Evolutionary conservation across 805 yeast species (phyloP), one percentile per base, ranked within the genome.

Genomic region (Cyberlindnera bimundalis): DNA sequence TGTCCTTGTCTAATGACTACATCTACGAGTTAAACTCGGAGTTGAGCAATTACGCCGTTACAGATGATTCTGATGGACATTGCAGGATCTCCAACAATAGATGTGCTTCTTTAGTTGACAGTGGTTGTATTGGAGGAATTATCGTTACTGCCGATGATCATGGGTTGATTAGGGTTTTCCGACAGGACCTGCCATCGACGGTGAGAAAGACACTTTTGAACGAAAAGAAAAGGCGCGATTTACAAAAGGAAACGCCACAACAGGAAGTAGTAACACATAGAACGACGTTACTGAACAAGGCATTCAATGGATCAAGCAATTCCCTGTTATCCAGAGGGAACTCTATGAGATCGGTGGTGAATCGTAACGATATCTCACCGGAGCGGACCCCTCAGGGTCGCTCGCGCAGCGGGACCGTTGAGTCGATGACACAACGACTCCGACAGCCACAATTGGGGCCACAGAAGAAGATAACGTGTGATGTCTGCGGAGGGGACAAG

Each of bases 1-100:
- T 90, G 29, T 80, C 83, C 33, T 65, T 80, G 29, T 82, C 95
- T 1, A 84, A 84, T 55, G 97, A 89, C 60, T 77, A 84, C 9
- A 77, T 90, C 5, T 87, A 74, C 60, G 95, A 86, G 45, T 58
- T 85, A 33, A 59, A 66, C 27, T 48, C 57, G 34, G 64, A 64
- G 24, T 50, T 56, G 33, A 43, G 35, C 17, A 33, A 34, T 10
- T 28, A 14, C 14, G 10, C 16, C 3, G 19, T 33, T 1, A 12
- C 19, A 40, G 52, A 25, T 35, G 33, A 41, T 5, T 14, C 9
- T 12, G 35, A 19, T 6, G 15, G 33, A 17, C 30, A 16, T 6
- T 23, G 19, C 12, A 29, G 13, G 20, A 16, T 16, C 4, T 10
- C 21, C 31, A 61, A 14, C 23, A 27, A 8, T 40, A 37, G 12